Evolutionary conservation across 331 rosid species (phyloP), one percentile per base, ranked within the genome.

Genomic region (Quercus tomentella): DNA sequence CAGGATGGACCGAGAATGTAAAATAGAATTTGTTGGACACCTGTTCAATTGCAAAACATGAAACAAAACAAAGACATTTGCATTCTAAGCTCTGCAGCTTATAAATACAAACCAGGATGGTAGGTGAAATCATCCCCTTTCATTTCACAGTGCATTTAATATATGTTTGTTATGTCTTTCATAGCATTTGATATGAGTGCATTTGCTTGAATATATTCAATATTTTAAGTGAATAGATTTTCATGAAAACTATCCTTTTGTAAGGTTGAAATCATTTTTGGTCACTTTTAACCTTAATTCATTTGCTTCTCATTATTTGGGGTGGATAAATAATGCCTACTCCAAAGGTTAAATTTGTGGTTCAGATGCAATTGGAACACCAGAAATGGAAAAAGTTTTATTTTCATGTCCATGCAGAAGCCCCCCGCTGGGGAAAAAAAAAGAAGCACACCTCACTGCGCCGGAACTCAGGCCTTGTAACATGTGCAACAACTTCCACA

Each of bases 401-500:
- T 10, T 72, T 74, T 60, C 35, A 56, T 22, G 41, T 41, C 26
- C 8, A 23, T 66, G 21, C 26, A 66, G 12, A 31, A 33, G 25
- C 4, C n/a, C 8, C n/a, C 10, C 20, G 0, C 12, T 0, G 0
- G 0, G 1, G 1, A 30, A 30, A 62, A 26, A 4, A 18, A 10
- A 25, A 25, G n/a, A n/a, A 0, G 31, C 80, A 84, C 82, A 92
- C 99, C 97, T 95, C 99, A 68, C 93, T 91, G 73, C 94, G 83
- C 78, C 97, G 86, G 45, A 86, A 83, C 89, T 95, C 97, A 21
- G 97, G 99, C 87, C 89, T 89, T 41, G 94, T 93, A 62, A 95
- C 99, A 56, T 95, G 99, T 43, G 98, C 99, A 82, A 89, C 80
- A 43, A 93, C 98, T 88, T 95, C 99, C 76, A 91, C 87, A 35